Percentiles rank a stretch among this genome's conserved stretches.
phyloP scores from a whole-genome alignment of 1,284 basidiomycete species.

The Cryptococcus hybrid region DNA sequence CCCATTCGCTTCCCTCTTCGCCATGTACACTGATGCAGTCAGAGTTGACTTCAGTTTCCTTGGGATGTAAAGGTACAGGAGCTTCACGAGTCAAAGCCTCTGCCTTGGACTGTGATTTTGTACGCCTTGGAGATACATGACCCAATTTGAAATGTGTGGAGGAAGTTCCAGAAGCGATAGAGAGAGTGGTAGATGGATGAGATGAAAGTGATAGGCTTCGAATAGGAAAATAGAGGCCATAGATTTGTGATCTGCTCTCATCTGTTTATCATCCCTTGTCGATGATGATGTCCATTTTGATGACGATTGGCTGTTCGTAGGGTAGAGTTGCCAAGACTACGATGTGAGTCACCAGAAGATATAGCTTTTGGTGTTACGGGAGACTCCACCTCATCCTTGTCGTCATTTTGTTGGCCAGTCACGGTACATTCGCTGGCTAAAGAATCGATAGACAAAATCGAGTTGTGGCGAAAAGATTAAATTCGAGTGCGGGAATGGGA shows the following conservation, averaged over 20 bases:
- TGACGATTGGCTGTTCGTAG: too few species aligned
- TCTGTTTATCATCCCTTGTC: too few species aligned
- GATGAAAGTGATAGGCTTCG: conserved; percentile 21
- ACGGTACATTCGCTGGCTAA: conserved; percentile 8
- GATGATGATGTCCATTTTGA: too few species aligned
- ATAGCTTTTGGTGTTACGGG: conserved; percentile 32
- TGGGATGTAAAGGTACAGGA: conserved; percentile 11
- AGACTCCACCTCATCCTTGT: conserved; percentile 5
- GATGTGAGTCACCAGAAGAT: neutral
- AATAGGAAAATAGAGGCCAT: conserved; percentile 8
- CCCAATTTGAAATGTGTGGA: conserved; percentile 14
- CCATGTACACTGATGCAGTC: conserved; percentile 40
- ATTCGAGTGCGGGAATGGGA: conserved; percentile 33
- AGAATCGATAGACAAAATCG: conserved; percentile 39
- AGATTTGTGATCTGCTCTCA: too few species aligned
- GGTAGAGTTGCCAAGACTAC: neutral
- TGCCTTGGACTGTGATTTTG: neutral
- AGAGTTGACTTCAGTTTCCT: conserved; percentile 11
- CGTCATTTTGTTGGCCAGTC: neutral
- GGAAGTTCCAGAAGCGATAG: neutral
- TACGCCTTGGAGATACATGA: conserved; percentile 11
- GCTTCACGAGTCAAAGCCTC: conserved; percentile 9
- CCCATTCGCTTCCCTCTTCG: conserved; percentile 48
- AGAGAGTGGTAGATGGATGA: neutral
- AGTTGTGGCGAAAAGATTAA: conserved; percentile 40